Conservation (phyloP, 345 rosid genomes). For the Stellera chamaejasme region DNA sequence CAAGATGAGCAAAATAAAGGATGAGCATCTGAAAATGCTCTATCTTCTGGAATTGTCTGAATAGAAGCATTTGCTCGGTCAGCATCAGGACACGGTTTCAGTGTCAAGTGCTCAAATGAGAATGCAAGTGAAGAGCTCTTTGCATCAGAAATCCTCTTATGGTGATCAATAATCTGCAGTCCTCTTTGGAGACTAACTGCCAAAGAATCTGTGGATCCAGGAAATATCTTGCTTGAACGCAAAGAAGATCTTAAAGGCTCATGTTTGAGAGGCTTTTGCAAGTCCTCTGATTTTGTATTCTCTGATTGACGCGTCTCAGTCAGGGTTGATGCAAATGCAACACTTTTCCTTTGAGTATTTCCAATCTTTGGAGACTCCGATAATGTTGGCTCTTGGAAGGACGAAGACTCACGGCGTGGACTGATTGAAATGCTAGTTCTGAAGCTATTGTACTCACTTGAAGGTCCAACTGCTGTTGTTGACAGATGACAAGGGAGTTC, state of each 20-base stretch:
- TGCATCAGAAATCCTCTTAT: constrained; percentile 46
- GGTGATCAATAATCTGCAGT: constrained; percentile 69
- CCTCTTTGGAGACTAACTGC: constrained; percentile 96
- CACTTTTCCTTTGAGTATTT: constrained; percentile 56
- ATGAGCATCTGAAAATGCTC: constrained; percentile 21
- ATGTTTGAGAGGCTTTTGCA: constrained; percentile 29
- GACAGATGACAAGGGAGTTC: constrained; percentile 21
- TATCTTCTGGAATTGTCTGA: constrained; percentile 32
- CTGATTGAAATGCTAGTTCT: constrained; percentile 51
- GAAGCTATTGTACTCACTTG: constrained; percentile 14
- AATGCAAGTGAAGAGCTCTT: constrained; percentile 58
- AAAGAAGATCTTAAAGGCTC: constrained; percentile 63
- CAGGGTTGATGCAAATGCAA: constrained; percentile 38
- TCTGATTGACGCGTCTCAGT: constrained; percentile 39
- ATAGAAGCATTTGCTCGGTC: constrained; percentile 36
- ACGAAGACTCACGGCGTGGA: constrained; percentile 40
- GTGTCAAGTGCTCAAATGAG: constrained; percentile 68
- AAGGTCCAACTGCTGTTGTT: constrained; percentile 18
- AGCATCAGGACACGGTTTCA: constrained; percentile 54
- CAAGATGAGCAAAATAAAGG: constrained; percentile 61
- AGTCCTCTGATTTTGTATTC: constrained; percentile 27
- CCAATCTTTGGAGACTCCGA: constrained; percentile 90
- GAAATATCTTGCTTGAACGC: constrained; percentile 60
- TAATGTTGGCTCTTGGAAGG: constrained; percentile 66
- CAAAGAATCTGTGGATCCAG: constrained; percentile 69